phyloP scores from a whole-genome alignment of 2,329 filamentous ascomycete genomes.

The Aspergillus tubingensis region DNA sequence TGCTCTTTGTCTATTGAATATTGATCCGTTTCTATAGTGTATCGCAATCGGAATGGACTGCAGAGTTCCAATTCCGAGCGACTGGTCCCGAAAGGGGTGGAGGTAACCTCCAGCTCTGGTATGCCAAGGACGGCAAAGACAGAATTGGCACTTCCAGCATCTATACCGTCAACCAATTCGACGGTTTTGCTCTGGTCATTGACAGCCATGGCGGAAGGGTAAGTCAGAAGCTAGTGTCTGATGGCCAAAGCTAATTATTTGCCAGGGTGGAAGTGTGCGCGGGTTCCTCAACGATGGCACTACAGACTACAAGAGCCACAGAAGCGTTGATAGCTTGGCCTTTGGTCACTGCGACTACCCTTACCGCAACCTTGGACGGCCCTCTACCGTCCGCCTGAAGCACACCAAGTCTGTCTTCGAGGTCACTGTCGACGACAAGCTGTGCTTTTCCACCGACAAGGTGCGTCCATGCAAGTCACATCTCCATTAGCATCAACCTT shows the following conservation, averaged over 20 bases:
- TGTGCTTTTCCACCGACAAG: conserved; percentile 80
- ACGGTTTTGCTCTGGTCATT: conserved; percentile 84
- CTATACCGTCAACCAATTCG: conserved; percentile 81
- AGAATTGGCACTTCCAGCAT: conserved; percentile 72
- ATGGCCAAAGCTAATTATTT: conserved; percentile 4
- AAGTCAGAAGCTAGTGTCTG: conserved; percentile 20
- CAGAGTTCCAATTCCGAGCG: conserved; percentile 83
- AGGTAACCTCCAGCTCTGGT: conserved; percentile 94
- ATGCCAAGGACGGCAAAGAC: conserved; percentile 68
- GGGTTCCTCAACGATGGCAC: conserved; percentile 93
- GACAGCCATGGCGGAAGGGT: conserved; percentile 76
- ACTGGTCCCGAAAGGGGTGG: conserved; percentile 81
- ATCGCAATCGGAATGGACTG: conserved; percentile 70
- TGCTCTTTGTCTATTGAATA: neutral
- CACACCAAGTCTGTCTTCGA: conserved; percentile 65
- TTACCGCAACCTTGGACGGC: conserved; percentile 88
- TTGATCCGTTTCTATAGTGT: conserved; percentile 32
- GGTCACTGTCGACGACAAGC: conserved; percentile 75
- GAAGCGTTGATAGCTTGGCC: conserved; percentile 77
- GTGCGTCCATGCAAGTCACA: conserved; percentile 31
- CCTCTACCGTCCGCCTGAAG: conserved; percentile 77
- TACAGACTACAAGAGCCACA: conserved; percentile 74
- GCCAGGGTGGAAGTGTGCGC: conserved; percentile 72
- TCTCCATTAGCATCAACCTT: neutral
- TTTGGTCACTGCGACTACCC: conserved; percentile 91